Evolutionary conservation across 345 rosid genomes (phyloP), one percentile per base, ranked within the genome.

Genomic region (Durio zibethinus): DNA sequence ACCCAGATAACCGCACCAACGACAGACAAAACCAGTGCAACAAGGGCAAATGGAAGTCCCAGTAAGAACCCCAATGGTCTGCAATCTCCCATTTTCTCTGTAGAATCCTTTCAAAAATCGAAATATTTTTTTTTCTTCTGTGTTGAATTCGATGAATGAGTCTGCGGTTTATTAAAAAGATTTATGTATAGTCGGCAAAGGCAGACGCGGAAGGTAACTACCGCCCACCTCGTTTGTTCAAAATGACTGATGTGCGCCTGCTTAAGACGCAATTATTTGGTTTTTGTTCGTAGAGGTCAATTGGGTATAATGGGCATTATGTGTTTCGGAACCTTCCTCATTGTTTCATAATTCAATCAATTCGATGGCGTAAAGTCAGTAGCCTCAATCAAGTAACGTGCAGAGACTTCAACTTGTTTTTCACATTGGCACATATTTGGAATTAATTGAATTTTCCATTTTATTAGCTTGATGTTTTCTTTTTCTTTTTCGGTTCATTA

Each of bases 31-130:
- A 90, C 74, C 70, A 94, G 48, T 12, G 98, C 94, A 29, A 92
- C 59, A 64, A 94, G 80, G 40, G 94, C 97, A 76, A 94, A 92
- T 9, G 98, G 97, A 20, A 94, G 84, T 7, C 97, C 97, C 7
- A 94, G 0, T 80, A 91, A 86, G 88, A 94, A 94, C 54, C 97
- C 98, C 20, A 92, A 65, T 35, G 96, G 97, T 78, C 96, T 88
- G 83, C 98, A 94, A 29, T 89, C 91, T 61, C 86, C 91, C 92
- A 88, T 90, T 68, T 35, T 56, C 73, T 62, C 73, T 36, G 14
- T 7, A 73, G 20, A 73, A 9, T 14, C 47, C 31, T 11, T 57
- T 20, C 18, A 0, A 10, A 42, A 8, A 8, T 42, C 11, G 45
- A 10, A 27, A 0, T 20, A 7, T 29, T 47, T 23, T 21, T 2